Base-by-base conservation (phyloP, 148 eudicot genomes). In the Polygonum aviculare region DNA sequence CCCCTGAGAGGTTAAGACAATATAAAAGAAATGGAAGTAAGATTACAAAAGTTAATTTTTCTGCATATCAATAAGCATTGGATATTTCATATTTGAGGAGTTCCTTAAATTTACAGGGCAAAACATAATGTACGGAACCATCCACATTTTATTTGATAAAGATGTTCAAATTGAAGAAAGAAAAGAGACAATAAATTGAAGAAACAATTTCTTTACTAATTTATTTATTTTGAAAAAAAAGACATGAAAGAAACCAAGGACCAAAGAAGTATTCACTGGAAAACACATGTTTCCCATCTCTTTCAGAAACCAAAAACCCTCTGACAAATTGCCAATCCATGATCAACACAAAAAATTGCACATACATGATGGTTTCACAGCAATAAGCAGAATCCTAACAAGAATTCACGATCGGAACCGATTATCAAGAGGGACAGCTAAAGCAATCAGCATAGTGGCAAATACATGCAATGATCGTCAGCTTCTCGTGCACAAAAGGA, bases 1-100 rank as follows among this genome's bases (percentile, higher is more conserved):
- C 35, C 35, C 51, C 75, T 48, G 31, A 12, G 31, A 72, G 54
- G 51, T 19, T n/a, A 72, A 67, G 72, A 67, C 19, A 67, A 67
- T 36, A 35, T 36, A 62, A 5, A 67, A 63, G 39, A 57, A 21
- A 26, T 63, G 70, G 70, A 31, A 57, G 65, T 7, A 21, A 57
- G 65, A 57, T 18, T 21, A 57, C 33, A 22, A 22, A 57, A 7
- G 12, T 7, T 57, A 19, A 7, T n/a, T 18, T 21, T 22, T n/a
- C 63, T 57, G 26, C 63, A n/a, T 57, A 21, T 21, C 3, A 3
- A 22, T 22, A 57, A 57, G 62, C 7, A 10, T 19, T 19, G 22
- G 31, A 55, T n/a, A 55, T 55, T 55, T 55, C 0, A 55, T n/a
- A n/a, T n/a, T n/a, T n/a, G n/a, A 55, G 21, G 31, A 18, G 11